Percentiles rank a stretch among this genome's conserved stretches.
Conservation (phyloP, 2,329 filamentous ascomycete genomes). For the Colletotrichum spinosum region DNA sequence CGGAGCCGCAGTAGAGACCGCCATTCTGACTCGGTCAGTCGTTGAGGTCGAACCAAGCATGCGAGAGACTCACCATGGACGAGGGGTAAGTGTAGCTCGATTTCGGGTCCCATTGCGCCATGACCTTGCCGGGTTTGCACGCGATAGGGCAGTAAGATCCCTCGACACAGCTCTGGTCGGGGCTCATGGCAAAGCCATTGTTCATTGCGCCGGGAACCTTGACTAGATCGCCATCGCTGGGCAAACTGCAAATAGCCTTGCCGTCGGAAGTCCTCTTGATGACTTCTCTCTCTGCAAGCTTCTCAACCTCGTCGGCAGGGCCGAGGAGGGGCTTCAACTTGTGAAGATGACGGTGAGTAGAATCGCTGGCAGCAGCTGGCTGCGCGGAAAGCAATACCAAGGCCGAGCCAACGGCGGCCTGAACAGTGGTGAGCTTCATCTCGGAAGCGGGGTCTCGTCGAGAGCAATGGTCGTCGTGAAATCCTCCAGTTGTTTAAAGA, state of each 20-base stretch:
- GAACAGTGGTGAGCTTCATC: conserved; percentile 67
- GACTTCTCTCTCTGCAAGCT: conserved; percentile 34
- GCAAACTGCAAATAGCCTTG: conserved; percentile 68
- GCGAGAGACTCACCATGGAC: conserved; percentile 69
- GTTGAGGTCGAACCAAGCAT: conserved; percentile 1
- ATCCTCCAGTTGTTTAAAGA: conserved; percentile 19
- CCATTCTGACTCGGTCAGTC: conserved; percentile 66
- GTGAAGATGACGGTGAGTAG: conserved; percentile 53
- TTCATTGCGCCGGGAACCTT: conserved; percentile 72
- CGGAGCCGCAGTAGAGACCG: conserved; percentile 77
- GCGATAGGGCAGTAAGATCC: conserved; percentile 82
- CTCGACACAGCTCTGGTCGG: conserved; percentile 75
- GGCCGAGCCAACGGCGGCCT: conserved; percentile 62
- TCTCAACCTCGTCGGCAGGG: conserved; percentile 12
- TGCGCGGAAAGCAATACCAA: conserved; percentile 59
- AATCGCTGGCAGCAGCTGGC: conserved; percentile 51
- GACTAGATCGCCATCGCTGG: conserved; percentile 74
- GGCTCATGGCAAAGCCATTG: conserved; percentile 84
- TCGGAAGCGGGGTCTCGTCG: conserved; percentile 39
- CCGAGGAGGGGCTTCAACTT: conserved; percentile 14
- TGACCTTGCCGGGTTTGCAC: conserved; percentile 80
- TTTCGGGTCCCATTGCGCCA: conserved; percentile 81
- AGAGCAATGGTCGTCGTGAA: conserved; percentile 29
- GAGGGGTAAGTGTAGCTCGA: conserved; percentile 76
- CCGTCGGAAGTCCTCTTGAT: conserved; percentile 45